A percentile compares a stretch with the other conserved stretches of the same genome.
These are phyloP conservation scores for Decorospora gaudefroyi DNA, from an alignment of 2,329 filamentous ascomycete genomes.

Conservation along the genomic window DNA sequence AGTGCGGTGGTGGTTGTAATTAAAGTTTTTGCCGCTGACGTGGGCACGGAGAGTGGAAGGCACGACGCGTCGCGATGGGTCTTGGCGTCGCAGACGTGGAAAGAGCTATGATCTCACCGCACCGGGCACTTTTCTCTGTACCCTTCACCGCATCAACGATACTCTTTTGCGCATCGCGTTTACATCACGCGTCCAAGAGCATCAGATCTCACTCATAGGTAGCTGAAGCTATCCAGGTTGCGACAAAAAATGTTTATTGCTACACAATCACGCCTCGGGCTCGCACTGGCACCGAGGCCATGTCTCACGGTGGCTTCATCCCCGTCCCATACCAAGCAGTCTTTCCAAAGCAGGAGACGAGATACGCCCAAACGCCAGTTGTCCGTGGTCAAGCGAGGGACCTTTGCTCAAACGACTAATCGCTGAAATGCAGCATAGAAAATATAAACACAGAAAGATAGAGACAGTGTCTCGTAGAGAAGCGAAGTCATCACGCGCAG, in stretches of 20 bases:
- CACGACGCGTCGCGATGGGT: conserved; percentile 36
- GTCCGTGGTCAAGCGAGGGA: conserved; percentile 42
- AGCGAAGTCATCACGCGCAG: conserved; percentile 12
- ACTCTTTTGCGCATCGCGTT: not conserved
- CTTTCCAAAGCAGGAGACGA: conserved; percentile 10
- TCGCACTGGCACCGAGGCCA: conserved; percentile 37
- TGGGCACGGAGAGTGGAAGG: conserved; percentile 22
- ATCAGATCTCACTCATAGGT: conserved; percentile 1
- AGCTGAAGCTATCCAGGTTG: conserved; percentile 1
- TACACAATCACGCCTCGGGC: conserved; percentile 29
- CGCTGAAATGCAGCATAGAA: conserved; percentile 48
- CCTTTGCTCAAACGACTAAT: conserved; percentile 34
- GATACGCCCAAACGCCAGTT: conserved; percentile 36
- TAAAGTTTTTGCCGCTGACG: conserved; percentile 33
- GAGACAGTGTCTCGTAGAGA: conserved; percentile 26
- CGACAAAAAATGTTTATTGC: conserved; percentile 27
- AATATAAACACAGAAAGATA: conserved; percentile 32
- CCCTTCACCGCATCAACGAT: not conserved
- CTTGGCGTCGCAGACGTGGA: conserved; percentile 37
- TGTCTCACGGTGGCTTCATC: conserved; percentile 12
- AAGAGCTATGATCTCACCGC: conserved; percentile 27
- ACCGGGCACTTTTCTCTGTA: conserved; percentile 2
- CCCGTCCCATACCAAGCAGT: conserved; percentile 8
- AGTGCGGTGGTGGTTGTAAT: conserved; percentile 17
- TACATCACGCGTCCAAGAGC: conserved; percentile 1